These are phyloP conservation scores for Nicotiana sylvestris DNA, from an alignment of 257 asterid genomes.

Conservation along the genomic window DNA sequence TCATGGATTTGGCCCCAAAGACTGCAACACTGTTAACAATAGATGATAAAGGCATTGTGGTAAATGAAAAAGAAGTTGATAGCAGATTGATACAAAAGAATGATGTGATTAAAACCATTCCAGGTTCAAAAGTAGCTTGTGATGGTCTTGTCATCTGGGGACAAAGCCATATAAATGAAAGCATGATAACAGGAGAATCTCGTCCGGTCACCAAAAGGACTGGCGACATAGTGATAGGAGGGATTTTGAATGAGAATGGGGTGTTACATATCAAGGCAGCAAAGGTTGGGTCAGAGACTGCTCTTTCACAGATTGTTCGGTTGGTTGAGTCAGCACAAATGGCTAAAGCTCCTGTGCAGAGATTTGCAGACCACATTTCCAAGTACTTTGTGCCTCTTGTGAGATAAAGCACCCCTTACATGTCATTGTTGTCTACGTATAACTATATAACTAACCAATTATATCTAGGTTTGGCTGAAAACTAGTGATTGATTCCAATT, in stretches of 20 bases:
- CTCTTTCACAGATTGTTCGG: conserved; percentile 59
- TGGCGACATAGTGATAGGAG: conserved; percentile 57
- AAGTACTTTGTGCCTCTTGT: conserved; percentile 61
- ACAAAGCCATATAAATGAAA: conserved; percentile 52
- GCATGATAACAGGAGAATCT: conserved; percentile 77
- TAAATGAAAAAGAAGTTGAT: conserved; percentile 54
- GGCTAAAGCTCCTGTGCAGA: conserved; percentile 67
- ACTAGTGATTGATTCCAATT: neutral
- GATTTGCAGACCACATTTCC: conserved; percentile 62
- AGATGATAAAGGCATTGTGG: conserved; percentile 37
- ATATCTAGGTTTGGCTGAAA: neutral
- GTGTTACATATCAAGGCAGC: conserved; percentile 55
- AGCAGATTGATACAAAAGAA: conserved; percentile 47
- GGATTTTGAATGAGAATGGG: conserved; percentile 40
- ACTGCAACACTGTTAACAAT: conserved; percentile 37
- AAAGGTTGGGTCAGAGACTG: conserved; percentile 64
- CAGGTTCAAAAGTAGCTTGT: conserved; percentile 59
- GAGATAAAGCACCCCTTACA: conserved; percentile 6
- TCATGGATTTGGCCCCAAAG: conserved; percentile 56
- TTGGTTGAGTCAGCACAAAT: conserved; percentile 63
- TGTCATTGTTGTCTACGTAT: neutral
- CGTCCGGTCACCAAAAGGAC: conserved; percentile 41
- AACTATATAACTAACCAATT: neutral
- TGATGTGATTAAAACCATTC: conserved; percentile 55
- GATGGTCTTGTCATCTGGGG: conserved; percentile 67